These are phyloP conservation scores for Fagus crenata DNA, from an alignment of 306 rosid species.

Conservation along the genomic window DNA sequence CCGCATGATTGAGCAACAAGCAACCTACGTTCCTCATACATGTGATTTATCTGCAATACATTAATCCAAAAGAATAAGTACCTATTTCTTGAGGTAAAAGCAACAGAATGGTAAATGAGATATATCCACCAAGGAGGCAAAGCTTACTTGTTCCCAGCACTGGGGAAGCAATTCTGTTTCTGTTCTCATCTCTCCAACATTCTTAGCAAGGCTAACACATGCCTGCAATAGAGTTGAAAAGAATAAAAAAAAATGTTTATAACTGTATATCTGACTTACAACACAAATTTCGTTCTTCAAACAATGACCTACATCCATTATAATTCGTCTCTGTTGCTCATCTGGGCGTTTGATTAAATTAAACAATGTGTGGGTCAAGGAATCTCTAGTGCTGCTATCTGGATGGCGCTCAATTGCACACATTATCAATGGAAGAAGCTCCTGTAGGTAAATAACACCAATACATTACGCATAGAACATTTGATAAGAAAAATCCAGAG, in stretches of 20 bases:
- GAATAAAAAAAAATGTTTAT: slow-evolving; percentile 23
- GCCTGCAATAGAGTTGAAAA: slow-evolving; percentile 59
- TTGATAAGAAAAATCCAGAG: slow-evolving; percentile 6
- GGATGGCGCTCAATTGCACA: slow-evolving; percentile 98
- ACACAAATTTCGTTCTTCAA: slow-evolving; percentile 4
- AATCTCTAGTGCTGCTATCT: slow-evolving; percentile 86
- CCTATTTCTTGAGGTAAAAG: slow-evolving; percentile 28
- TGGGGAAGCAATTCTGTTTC: slow-evolving; percentile 98
- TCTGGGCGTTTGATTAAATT: slow-evolving; percentile 98
- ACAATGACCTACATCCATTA: slow-evolving; percentile 79
- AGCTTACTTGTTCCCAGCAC: slow-evolving; percentile 97
- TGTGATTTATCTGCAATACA: slow-evolving; percentile 76
- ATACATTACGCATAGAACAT: slow-evolving; percentile 19
- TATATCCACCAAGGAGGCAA: slow-evolving; percentile 10
- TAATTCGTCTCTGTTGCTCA: slow-evolving; percentile 86
- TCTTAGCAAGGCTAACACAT: slow-evolving; percentile 87
- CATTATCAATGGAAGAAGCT: slow-evolving; percentile 97
- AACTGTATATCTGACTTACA: slow-evolving; percentile 10
- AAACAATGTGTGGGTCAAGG: slow-evolving; percentile 95
- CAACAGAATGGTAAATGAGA: slow-evolving; percentile 23
- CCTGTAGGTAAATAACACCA: slow-evolving; percentile 50
- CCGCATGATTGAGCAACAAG: slow-evolving; percentile 99
- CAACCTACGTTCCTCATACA: slow-evolving; percentile 95
- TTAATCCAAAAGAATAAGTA: slow-evolving; percentile 31
- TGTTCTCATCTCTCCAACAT: slow-evolving; percentile 98